Conservation (phyloP, 2,329 filamentous ascomycete genomes). For the Epicoccum sorghinum region DNA sequence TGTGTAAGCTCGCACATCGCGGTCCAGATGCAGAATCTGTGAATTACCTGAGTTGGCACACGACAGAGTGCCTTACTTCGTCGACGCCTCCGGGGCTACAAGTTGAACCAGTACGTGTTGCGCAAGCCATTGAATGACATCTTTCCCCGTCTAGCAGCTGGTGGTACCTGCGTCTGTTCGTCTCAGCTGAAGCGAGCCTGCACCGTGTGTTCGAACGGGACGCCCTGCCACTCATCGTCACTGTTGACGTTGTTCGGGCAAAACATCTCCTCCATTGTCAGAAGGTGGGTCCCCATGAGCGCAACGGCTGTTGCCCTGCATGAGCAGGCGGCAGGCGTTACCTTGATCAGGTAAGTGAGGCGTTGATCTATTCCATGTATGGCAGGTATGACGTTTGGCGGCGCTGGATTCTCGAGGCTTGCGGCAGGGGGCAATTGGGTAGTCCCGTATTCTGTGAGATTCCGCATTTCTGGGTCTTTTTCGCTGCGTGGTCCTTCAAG, state of each 20-base stretch:
- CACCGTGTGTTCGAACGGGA: constrained; percentile 21
- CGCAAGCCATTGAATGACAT: constrained; percentile 13
- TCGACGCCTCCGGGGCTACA: not conserved
- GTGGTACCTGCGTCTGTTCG: constrained; percentile 25
- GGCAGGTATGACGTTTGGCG: constrained; percentile 24
- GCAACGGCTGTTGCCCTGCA: constrained; percentile 30
- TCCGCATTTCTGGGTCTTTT: constrained; percentile 21
- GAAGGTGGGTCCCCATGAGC: constrained; percentile 16
- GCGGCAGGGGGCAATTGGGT: constrained; percentile 17
- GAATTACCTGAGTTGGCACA: not conserved
- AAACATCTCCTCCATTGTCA: constrained; percentile 13
- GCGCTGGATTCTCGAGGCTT: constrained; percentile 2
- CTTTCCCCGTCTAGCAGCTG: constrained; percentile 4
- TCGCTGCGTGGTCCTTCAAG: constrained; percentile 3
- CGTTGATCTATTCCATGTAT: constrained; percentile 14
- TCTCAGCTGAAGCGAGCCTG: constrained; percentile 4
- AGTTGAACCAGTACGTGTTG: not conserved
- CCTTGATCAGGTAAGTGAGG: not conserved
- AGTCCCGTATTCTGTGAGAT: constrained; percentile 9
- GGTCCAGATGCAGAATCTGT: not conserved
- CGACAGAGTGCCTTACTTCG: too few relatives aligned
- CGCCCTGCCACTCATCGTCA: constrained; percentile 23
- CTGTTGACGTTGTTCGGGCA: constrained; percentile 26
- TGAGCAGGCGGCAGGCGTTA: constrained; percentile 13
- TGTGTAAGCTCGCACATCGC: not conserved